phyloP scores from a whole-genome alignment of 495 filamentous ascomycete genomes.

The Friedmanniomyces endolithicus region DNA sequence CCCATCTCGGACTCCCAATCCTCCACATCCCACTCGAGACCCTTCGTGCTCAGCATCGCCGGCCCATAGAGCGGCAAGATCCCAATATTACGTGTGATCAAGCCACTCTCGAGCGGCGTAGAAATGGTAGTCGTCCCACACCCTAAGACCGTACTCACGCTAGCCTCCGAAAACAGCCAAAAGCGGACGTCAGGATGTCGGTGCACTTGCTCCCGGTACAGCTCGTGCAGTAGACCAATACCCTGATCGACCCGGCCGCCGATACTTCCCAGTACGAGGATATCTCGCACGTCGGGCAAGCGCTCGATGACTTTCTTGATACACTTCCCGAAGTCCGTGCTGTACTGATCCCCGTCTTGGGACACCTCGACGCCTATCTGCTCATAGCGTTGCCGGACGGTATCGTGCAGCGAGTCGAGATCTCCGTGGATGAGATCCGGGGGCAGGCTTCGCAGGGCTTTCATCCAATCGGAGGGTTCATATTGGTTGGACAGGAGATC shows the following conservation, averaged over 20 bases:
- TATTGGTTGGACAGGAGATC: constrained; percentile 33
- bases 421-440: constrained; percentile 73
- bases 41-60: constrained; percentile 58
- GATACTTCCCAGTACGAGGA: constrained; percentile 69
- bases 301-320: constrained; percentile 45
- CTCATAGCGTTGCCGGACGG: constrained; percentile 49
- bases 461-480: background rate
- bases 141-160: constrained; percentile 66
- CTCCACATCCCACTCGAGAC: constrained; percentile 80
- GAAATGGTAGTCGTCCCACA: constrained; percentile 54
- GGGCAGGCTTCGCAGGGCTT: constrained; percentile 25
- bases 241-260: constrained; percentile 87
- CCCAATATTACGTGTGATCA: constrained; percentile 58
- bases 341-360: constrained; percentile 62
- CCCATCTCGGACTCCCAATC: constrained; percentile 75
- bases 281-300: constrained; percentile 26
- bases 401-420: constrained; percentile 62
- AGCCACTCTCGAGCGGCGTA: constrained; percentile 36
- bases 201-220: constrained; percentile 36
- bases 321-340: constrained; percentile 71
- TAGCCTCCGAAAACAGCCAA: constrained; percentile 59
- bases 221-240: constrained; percentile 69
- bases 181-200: constrained; percentile 21
- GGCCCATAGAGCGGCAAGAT: constrained; percentile 71
- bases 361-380: constrained; percentile 42